A percentile compares a stretch with the other conserved stretches of the same genome.
Conservation (phyloP, 2,329 filamentous ascomycete genomes). For the Tolypocladium pustulatum region DNA sequence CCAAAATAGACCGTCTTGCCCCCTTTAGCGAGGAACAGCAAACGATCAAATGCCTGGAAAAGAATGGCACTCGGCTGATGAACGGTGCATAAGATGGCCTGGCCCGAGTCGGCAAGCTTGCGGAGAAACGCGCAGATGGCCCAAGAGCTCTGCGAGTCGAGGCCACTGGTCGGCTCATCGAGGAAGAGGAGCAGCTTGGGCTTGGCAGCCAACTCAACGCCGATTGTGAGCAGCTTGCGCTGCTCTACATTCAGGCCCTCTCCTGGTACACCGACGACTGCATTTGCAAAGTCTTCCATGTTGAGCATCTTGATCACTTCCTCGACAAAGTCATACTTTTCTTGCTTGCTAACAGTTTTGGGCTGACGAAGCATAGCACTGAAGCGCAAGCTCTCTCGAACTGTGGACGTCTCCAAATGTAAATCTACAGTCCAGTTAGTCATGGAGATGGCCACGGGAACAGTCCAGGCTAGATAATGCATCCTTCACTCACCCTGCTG, state of each 20-base stretch:
- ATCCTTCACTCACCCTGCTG: slow-evolving; percentile 38
- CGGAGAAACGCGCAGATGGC: slow-evolving; percentile 52
- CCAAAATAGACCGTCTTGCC: slow-evolving; percentile 62
- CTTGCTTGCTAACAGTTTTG: slow-evolving; percentile 36
- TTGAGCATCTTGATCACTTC: slow-evolving; percentile 55
- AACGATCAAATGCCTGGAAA: slow-evolving; percentile 46
- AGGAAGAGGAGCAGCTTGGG: slow-evolving; percentile 50
- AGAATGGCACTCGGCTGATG: slow-evolving; percentile 44
- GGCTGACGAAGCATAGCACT: slow-evolving; percentile 50
- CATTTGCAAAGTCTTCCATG: slow-evolving; percentile 57
- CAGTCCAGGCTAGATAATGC: neutral
- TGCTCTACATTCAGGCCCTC: slow-evolving; percentile 52
- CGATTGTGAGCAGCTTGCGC: slow-evolving; percentile 51
- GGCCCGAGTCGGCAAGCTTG: slow-evolving; percentile 45
- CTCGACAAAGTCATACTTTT: slow-evolving; percentile 53
- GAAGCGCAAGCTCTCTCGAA: slow-evolving; percentile 43
- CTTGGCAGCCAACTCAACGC: slow-evolving; percentile 47
- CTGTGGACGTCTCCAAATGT: slow-evolving; percentile 43
- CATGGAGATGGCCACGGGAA: neutral
- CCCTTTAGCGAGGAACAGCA: slow-evolving; percentile 54
- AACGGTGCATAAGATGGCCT: slow-evolving; percentile 44
- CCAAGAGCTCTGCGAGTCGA: slow-evolving; percentile 55
- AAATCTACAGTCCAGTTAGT: slow-evolving; percentile 29
- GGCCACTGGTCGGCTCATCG: slow-evolving; percentile 50
- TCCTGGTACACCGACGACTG: slow-evolving; percentile 53